Evolutionary conservation across 345 rosid species (phyloP).

Genomic region (Anastatica hierochuntica): DNA sequence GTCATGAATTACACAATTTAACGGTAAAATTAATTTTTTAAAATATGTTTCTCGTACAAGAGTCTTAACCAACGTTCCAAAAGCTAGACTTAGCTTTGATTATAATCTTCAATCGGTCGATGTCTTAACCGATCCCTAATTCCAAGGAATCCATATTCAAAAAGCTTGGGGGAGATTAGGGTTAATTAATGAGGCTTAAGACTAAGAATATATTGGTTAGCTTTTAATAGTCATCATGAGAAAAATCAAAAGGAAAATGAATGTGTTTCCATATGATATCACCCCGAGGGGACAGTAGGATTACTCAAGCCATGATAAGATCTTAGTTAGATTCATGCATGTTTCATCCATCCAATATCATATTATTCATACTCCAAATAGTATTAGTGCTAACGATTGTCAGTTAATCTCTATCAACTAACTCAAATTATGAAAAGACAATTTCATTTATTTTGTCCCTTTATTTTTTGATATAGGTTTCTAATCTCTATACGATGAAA

Average conservation of each 20-base stretch:
- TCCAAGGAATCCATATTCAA: too few relatives aligned
- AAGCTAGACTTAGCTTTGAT: too few relatives aligned
- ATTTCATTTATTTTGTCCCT: background rate
- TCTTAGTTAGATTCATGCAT: conserved; percentile 27
- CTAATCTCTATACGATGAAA: too few relatives aligned
- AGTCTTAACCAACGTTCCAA: too few relatives aligned
- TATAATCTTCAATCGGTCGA: too few relatives aligned
- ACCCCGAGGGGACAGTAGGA: conserved; percentile 17
- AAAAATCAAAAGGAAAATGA: conserved; percentile 28
- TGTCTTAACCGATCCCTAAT: too few relatives aligned
- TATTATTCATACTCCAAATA: conserved; percentile 1
- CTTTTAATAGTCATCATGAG: conserved; percentile 15
- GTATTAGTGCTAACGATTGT: background rate
- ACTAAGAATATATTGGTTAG: conserved; percentile 6
- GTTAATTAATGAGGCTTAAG: background rate
- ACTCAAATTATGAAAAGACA: background rate
- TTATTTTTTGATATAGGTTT: too few relatives aligned
- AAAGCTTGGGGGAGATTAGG: too few relatives aligned
- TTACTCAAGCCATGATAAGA: conserved; percentile 13
- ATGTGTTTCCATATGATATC: conserved; percentile 18
- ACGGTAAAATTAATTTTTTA: too few relatives aligned
- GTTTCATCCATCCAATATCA: conserved; percentile 11
- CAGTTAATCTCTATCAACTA: conserved; percentile 2
- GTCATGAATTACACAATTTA: too few relatives aligned
- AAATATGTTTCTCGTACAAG: too few relatives aligned